Evolutionary conservation across 2,329 filamentous ascomycete genomes (phyloP), one percentile per base, ranked within the genome.

Genomic region (Aspergillus ruber): DNA sequence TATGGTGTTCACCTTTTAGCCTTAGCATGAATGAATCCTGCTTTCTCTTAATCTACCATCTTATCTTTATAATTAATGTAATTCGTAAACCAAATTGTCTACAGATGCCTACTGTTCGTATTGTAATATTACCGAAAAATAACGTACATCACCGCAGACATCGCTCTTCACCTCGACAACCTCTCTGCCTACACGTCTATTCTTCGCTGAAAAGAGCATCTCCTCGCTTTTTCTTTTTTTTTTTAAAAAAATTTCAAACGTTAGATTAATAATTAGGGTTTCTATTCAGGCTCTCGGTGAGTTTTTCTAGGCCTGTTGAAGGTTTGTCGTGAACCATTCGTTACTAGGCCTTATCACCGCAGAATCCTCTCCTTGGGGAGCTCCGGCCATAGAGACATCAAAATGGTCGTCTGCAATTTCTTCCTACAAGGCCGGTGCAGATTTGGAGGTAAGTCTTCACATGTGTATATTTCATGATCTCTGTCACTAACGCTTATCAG

Each of bases 371-470:
- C 25, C 25, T 29, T 29, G 25, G 3, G 25, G 25, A 29, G 25
- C 25, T 29, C 25, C 25, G 25, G 25, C 10, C 10, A 29, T 29
- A 46, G 27, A 43, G 27, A 36, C 32, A 44, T 12, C 47, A 63
- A 45, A 15, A 74, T 74, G 72, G 62, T 61, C 10, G 57, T 85
- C 47, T 88, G 85, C 72, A 76, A 68, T 53, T 88, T 80, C 64
- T 88, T 75, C 60, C 76, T 78, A 62, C 76, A 83, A 62, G 83
- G 83, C 39, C 74, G 74, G 52, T 89, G 85, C 72, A 80, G 72
- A 59, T 82, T 78, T 62, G 84, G 84, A 68, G 73, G 83, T 84
- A 72, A 54, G 74, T 46, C 8, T 40, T 42, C 18, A 33, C 35
- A 42, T 12, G 20, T 18, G 13, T 25, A n/a, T 42, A 15, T 15